Evolutionary conservation across 75 land plant species (phyloP).

Genomic region (Selaginella moellendorffii): DNA sequence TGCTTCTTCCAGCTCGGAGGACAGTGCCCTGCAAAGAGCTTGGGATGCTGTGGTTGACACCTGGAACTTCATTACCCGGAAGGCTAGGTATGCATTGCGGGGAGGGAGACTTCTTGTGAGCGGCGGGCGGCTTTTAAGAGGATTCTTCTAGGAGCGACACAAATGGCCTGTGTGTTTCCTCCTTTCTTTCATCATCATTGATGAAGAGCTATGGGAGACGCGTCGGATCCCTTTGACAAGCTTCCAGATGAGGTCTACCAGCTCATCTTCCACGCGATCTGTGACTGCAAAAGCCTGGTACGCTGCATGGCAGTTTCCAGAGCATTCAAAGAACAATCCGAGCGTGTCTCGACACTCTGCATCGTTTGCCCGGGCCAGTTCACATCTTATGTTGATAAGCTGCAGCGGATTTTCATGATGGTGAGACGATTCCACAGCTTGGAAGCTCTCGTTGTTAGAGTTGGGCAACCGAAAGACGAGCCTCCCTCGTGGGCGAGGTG

Average conservation of each 20-base stretch:
- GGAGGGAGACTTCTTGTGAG: background rate
- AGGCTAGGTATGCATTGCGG: background rate
- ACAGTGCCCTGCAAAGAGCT: background rate
- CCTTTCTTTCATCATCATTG: background rate
- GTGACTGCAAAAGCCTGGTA: conserved; percentile 26
- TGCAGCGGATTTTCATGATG: conserved; percentile 20
- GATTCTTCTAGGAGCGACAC: background rate
- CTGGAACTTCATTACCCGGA: background rate
- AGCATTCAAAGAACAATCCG: conserved; percentile 17
- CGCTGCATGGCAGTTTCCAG: conserved; percentile 33
- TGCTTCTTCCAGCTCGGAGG: background rate
- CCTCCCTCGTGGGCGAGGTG: conserved; percentile 34
- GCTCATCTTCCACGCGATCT: conserved; percentile 22
- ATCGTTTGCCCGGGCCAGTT: conserved; percentile 27
- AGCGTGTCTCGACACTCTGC: conserved; percentile 17
- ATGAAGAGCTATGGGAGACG: background rate
- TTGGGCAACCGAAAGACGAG: conserved; percentile 28
- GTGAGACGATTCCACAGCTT: conserved; percentile 16
- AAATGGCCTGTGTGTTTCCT: too few relatives aligned
- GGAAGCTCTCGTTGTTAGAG: conserved; percentile 20
- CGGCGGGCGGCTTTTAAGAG: background rate
- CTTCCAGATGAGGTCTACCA: conserved; percentile 32
- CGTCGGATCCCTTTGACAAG: conserved; percentile 18
- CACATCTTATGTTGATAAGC: conserved; percentile 19
- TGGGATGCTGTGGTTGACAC: background rate